Conservation (phyloP, 441 rosid species). For the Codiaeum variegatum region DNA sequence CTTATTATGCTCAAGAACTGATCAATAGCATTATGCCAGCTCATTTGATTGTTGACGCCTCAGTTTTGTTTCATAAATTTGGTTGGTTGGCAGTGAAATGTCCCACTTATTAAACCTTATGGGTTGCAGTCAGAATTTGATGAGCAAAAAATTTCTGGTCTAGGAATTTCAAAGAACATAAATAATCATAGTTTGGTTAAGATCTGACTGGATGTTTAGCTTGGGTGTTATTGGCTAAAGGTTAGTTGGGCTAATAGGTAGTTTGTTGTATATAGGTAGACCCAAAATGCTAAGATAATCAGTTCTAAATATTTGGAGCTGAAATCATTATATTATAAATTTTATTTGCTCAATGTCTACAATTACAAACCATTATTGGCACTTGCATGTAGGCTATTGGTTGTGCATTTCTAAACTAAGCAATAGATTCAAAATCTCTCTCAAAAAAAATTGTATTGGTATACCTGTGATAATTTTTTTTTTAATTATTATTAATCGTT, state of each 20-base stretch:
- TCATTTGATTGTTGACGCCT: constrained; percentile 22
- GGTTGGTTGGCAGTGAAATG: constrained; percentile 20
- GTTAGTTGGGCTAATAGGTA: background rate
- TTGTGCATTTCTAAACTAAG: no score
- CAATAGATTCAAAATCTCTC: no score
- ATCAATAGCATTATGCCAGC: constrained; percentile 13
- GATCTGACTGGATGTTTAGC: background rate
- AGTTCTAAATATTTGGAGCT: background rate
- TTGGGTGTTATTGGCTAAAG: background rate
- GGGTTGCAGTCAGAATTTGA: background rate
- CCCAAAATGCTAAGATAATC: background rate
- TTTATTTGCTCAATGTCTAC: background rate
- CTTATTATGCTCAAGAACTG: background rate
- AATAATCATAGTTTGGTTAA: background rate
- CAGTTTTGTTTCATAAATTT: constrained; percentile 12
- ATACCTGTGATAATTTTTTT: background rate
- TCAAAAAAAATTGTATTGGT: background rate
- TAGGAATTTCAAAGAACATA: background rate
- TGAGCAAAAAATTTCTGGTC: background rate
- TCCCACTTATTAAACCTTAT: background rate
- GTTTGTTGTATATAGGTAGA: constrained; percentile 8
- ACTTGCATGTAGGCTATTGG: no score
- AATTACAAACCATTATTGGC: no score
- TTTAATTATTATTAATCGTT: background rate
- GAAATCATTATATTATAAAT: background rate